phyloP scores from a whole-genome alignment of 148 eudicot species.

The Arctostaphylos glauca region DNA sequence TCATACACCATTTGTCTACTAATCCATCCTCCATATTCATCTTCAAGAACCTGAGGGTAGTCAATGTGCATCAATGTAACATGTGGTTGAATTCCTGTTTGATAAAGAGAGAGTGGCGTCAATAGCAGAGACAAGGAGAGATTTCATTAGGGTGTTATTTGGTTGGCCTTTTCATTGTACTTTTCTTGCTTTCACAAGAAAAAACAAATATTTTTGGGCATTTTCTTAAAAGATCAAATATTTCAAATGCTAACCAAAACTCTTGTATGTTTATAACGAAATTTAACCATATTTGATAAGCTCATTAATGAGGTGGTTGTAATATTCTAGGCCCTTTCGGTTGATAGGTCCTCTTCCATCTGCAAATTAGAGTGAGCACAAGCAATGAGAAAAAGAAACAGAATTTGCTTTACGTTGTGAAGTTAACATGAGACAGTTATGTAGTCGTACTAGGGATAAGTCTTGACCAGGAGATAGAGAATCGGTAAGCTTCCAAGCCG shows the following conservation, averaged over 20 bases:
- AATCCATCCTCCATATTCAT: conserved; percentile 70
- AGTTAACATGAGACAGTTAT: background rate
- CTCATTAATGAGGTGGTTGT: conserved; percentile 56
- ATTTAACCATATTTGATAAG: conserved; percentile 47
- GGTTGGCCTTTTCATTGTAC: conserved; percentile 2
- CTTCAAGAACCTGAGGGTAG: conserved; percentile 62
- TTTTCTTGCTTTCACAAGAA: conserved; percentile 9
- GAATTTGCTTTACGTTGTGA: background rate
- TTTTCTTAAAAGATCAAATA: background rate
- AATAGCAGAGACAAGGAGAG: background rate
- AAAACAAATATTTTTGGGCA: background rate
- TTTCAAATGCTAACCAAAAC: background rate
- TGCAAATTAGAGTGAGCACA: conserved; percentile 14
- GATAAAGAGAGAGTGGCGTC: background rate
- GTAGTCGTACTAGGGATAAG: conserved; percentile 53
- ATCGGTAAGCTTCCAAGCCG: conserved; percentile 61
- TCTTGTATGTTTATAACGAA: background rate
- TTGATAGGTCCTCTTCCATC: conserved; percentile 64
- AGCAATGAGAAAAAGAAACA: conserved; percentile 5
- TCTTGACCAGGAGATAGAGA: conserved; percentile 79
- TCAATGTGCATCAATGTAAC: conserved; percentile 56
- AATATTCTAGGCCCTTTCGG: conserved; percentile 49
- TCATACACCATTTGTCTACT: conserved; percentile 47
- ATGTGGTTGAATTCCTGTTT: conserved; percentile 70
- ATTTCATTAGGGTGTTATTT: conserved; percentile 22